phyloP scores from a whole-genome alignment of 768 basidiomycete genomes.

The Suillus ampliporus region DNA sequence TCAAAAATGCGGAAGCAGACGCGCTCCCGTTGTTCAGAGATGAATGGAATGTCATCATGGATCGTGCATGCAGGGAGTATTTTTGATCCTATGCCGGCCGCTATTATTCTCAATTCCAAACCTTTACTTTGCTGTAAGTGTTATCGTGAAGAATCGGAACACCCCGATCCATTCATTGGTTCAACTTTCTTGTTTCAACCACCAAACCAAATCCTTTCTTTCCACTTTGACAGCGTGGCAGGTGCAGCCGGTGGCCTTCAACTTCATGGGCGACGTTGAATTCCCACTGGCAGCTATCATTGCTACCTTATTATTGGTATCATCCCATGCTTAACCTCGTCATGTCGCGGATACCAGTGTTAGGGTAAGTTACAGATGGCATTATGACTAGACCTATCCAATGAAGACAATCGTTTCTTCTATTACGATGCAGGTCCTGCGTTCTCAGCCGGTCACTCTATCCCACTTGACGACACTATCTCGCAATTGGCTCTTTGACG shows the following conservation, averaged over 20 bases:
- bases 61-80: conserved; percentile 13
- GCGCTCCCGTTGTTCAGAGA: conserved; percentile 25
- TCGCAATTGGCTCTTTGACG: background rate
- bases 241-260: background rate
- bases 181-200: background rate
- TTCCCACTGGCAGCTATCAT: background rate
- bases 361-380: no score
- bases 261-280: background rate
- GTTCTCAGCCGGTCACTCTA: background rate
- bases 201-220: background rate
- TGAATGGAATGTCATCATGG: conserved; percentile 35
- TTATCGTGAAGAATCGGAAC: conserved; percentile 5
- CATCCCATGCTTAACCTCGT: no score
- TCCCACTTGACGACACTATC: background rate
- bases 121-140: conserved; percentile 6
- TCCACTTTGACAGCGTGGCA: background rate
- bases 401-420: no score
- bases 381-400: no score
- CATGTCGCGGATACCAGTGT: no score
- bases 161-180: background rate
- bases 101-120: conserved; percentile 22
- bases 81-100: conserved; percentile 17
- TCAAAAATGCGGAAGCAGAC: conserved; percentile 22
- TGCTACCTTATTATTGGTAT: background rate
- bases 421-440: background rate